A percentile compares a stretch with the other conserved stretches of the same genome.
These are phyloP conservation scores for Colletotrichum sp. DNA, from an alignment of 2,329 filamentous ascomycete genomes.

Conservation along the genomic window DNA sequence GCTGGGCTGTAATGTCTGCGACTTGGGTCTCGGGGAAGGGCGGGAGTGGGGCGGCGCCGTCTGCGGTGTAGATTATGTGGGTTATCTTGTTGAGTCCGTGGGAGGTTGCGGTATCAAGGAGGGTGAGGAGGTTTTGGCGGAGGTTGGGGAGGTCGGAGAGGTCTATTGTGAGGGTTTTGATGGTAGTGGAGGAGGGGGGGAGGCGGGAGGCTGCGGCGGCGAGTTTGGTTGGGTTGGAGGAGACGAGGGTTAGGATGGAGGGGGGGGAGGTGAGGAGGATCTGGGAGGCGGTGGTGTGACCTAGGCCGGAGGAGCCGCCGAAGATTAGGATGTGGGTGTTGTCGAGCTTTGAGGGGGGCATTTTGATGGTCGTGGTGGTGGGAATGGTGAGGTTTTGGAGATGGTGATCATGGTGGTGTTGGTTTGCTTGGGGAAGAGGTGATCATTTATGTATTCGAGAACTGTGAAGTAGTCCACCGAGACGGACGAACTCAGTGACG, in stretches of 20 bases:
- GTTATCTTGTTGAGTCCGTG: not conserved
- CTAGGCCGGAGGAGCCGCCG: slow-evolving; percentile 5
- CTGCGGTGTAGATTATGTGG: slow-evolving; percentile 11
- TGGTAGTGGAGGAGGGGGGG: not conserved
- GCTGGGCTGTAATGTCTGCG: not conserved
- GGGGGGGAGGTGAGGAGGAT: not conserved
- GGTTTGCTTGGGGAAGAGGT: not conserved
- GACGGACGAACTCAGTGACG: not conserved
- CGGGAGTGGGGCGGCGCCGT: not conserved
- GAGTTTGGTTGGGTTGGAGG: not conserved
- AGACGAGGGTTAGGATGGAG: not conserved
- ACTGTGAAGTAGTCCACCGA: not conserved
- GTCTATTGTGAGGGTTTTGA: not conserved
- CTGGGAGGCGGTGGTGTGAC: not conserved
- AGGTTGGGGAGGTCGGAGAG: not conserved
- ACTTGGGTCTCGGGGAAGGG: not conserved
- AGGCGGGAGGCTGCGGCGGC: not conserved
- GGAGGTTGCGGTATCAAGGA: not conserved
- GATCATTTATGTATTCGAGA: not conserved
- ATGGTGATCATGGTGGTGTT: not conserved
- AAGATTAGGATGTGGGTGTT: not conserved
- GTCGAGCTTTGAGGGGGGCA: not conserved
- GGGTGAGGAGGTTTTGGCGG: not conserved
- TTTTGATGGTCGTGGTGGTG: not conserved
- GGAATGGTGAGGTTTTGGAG: not conserved